These are phyloP conservation scores for Hanseniaspora gamundiae DNA, from an alignment of 1,139 yeast genomes.

Conservation along the genomic window DNA sequence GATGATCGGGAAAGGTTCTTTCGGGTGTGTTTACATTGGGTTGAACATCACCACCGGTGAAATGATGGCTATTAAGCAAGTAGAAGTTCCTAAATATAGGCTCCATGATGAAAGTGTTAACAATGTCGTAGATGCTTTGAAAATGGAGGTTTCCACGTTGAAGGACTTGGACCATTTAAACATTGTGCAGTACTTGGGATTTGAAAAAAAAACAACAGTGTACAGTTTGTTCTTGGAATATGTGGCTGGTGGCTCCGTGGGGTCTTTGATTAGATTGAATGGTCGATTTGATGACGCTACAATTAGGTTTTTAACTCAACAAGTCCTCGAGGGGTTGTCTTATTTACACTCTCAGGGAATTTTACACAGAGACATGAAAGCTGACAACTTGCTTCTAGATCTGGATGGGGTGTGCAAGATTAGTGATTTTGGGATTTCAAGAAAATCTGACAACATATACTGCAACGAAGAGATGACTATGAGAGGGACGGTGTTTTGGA, in stretches of 20 bases:
- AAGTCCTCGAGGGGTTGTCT: constrained; percentile 71
- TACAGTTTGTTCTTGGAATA: constrained; percentile 86
- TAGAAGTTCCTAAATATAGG: constrained; percentile 46
- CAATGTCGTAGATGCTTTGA: constrained; percentile 64
- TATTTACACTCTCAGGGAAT: constrained; percentile 83
- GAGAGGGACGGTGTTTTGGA: constrained; percentile 99
- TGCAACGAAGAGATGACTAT: constrained; percentile 92
- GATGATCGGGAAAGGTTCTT: constrained; percentile 89
- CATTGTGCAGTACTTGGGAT: constrained; percentile 91
- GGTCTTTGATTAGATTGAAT: constrained; percentile 68
- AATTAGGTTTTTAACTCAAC: constrained; percentile 62
- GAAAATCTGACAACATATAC: constrained; percentile 75
- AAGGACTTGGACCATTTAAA: constrained; percentile 89
- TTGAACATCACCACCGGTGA: constrained; percentile 95
- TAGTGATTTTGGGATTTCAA: constrained; percentile 94
- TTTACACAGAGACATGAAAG: constrained; percentile 88
- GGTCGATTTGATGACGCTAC: constrained; percentile 78
- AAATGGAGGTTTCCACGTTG: constrained; percentile 87
- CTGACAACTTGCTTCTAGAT: constrained; percentile 82
- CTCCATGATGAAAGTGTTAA: constrained; percentile 34
- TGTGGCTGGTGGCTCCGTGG: constrained; percentile 96
- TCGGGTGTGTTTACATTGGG: constrained; percentile 91
- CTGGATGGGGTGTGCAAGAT: constrained; percentile 92
- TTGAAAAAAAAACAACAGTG: constrained; percentile 62
- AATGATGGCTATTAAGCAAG: constrained; percentile 98